Conservation (phyloP, 371 early-diverging fungal genomes). For the Capillidium heterosporum region DNA sequence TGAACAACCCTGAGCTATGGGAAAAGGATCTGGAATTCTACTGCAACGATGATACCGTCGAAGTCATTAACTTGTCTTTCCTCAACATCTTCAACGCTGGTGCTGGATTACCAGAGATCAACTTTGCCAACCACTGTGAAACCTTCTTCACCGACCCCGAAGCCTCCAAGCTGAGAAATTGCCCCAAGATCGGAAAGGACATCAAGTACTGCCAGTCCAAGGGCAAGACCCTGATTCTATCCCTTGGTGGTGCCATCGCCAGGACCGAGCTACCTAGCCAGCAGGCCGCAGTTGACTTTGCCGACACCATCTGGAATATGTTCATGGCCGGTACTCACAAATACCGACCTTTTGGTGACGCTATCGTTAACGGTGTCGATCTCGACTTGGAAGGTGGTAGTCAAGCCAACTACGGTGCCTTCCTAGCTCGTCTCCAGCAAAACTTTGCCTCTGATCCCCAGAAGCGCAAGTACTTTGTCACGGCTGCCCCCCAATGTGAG, state of each 20-base stretch:
- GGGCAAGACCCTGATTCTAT: constrained; percentile 39
- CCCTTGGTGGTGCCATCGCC: constrained; percentile 51
- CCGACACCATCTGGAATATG: constrained; percentile 37
- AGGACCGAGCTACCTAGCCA: constrained; percentile 26
- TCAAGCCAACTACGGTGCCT: constrained; percentile 20
- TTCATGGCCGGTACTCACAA: constrained; percentile 27
- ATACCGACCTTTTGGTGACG: constrained; percentile 38
- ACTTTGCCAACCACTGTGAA: constrained; percentile 40
- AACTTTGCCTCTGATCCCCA: constrained; percentile 10
- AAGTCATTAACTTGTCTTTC: constrained; percentile 36
- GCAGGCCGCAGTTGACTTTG: constrained; percentile 29
- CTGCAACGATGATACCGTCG: constrained; percentile 27
- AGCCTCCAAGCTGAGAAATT: constrained; percentile 26
- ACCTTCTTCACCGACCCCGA: constrained; percentile 17
- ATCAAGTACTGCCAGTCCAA: constrained; percentile 38
- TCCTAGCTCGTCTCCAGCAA: constrained; percentile 23
- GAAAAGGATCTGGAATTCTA: constrained; percentile 9
- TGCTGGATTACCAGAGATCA: constrained; percentile 23
- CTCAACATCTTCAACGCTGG: constrained; percentile 35
- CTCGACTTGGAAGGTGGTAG: constrained; percentile 49
- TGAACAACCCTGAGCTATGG: neutral
- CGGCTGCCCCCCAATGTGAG: constrained; percentile 58
- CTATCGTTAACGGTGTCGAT: constrained; percentile 43
- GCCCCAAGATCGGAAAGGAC: constrained; percentile 35
- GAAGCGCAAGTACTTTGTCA: constrained; percentile 30